Conservation (phyloP, 1,139 yeast genomes). For the Suhomyces anneliseae region DNA sequence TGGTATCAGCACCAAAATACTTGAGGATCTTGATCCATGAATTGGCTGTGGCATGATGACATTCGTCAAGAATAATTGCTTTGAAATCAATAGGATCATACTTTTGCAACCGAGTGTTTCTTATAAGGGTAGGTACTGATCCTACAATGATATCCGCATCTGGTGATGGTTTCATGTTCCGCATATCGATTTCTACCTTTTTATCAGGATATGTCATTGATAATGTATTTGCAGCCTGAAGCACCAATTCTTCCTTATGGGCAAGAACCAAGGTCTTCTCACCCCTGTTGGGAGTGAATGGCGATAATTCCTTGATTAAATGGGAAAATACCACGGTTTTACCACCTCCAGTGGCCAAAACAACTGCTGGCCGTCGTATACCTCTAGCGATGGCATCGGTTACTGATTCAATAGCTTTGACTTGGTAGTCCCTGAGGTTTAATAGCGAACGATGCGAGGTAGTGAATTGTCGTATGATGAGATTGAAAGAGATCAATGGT, state of each 20-base stretch:
- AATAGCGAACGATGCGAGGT: neutral
- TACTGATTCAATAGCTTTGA: slow-evolving; percentile 63
- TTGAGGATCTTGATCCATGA: slow-evolving; percentile 61
- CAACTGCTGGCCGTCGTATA: slow-evolving; percentile 68
- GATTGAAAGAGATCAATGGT: too few relatives aligned
- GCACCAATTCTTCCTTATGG: slow-evolving; percentile 76
- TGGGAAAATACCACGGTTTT: slow-evolving; percentile 83
- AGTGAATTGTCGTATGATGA: neutral
- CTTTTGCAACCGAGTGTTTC: slow-evolving; percentile 48
- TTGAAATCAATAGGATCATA: slow-evolving; percentile 63
- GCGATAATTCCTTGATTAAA: slow-evolving; percentile 51
- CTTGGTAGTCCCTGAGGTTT: slow-evolving; percentile 60
- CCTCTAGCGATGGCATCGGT: slow-evolving; percentile 49
- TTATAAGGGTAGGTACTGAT: slow-evolving; percentile 66
- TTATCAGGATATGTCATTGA: slow-evolving; percentile 48
- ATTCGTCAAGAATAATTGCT: slow-evolving; percentile 83
- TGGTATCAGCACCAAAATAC: slow-evolving; percentile 53
- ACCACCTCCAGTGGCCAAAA: slow-evolving; percentile 94
- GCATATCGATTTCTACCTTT: slow-evolving; percentile 75
- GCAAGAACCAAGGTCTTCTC: slow-evolving; percentile 66
- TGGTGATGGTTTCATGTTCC: slow-evolving; percentile 37
- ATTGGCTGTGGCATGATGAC: slow-evolving; percentile 85
- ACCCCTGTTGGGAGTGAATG: slow-evolving; percentile 33
- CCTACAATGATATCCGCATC: slow-evolving; percentile 71
- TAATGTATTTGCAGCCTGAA: slow-evolving; percentile 64